Conservation (phyloP, 1,284 basidiomycete species). For the Lignosus rhinocerotis region DNA sequence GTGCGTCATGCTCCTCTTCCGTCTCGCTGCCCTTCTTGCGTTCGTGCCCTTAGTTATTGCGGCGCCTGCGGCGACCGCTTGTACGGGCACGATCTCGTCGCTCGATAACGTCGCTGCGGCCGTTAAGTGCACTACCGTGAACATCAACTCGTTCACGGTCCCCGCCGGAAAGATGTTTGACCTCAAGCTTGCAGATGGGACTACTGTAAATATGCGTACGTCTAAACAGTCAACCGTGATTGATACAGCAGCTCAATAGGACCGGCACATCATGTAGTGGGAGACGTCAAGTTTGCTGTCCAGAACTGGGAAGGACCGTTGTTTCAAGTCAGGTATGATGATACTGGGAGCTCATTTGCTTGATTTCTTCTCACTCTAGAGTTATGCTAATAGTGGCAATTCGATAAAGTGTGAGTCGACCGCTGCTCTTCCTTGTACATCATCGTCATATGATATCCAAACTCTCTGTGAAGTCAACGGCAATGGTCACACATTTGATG, state of each 20-base stretch:
- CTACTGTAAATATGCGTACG: conserved; percentile 23
- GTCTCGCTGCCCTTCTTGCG: conserved; percentile 15
- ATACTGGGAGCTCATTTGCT: neutral
- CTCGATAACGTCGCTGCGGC: conserved; percentile 34
- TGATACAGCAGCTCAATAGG: neutral
- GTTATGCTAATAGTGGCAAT: conserved; percentile 10
- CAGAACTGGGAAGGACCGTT: conserved; percentile 24
- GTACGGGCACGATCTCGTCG: conserved; percentile 37
- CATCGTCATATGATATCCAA: neutral
- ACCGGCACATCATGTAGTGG: conserved; percentile 5
- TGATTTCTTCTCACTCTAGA: neutral
- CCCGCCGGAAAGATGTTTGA: conserved; percentile 25
- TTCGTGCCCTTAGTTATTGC: conserved; percentile 12
- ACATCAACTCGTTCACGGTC: conserved; percentile 35
- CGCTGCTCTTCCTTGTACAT: neutral
- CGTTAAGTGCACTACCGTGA: conserved; percentile 35
- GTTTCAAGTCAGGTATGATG: conserved; percentile 24
- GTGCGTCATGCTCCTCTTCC: conserved; percentile 12
- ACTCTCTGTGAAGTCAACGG: conserved; percentile 37
- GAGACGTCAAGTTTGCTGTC: conserved; percentile 25
- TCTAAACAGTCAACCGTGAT: neutral
- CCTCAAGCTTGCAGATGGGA: conserved; percentile 16
- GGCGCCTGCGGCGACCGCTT: conserved; percentile 21
- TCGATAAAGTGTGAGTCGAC: conserved; percentile 18
- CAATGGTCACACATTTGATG: conserved; percentile 42